These are phyloP conservation scores for Globisporangium cylindrosporum DNA, from an alignment of 352 stramenopile genomes.

Conservation along the genomic window DNA sequence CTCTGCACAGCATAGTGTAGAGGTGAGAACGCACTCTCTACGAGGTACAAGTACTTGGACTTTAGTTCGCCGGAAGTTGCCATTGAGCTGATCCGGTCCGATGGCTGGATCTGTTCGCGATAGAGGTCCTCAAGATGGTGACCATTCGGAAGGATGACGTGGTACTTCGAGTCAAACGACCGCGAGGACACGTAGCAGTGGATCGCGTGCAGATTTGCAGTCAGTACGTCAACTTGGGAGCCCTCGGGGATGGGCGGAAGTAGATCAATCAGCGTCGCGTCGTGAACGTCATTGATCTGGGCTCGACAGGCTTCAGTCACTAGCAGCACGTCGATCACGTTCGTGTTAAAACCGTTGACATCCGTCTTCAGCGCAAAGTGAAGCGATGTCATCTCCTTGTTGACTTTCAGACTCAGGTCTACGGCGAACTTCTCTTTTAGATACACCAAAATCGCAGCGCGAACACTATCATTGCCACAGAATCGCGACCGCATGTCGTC, in stretches of 20 bases:
- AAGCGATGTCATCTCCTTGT: conserved; percentile 37
- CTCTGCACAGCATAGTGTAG: conserved; percentile 61
- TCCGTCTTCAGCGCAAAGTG: conserved; percentile 58
- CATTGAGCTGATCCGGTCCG: not conserved
- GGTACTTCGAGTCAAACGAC: conserved; percentile 46
- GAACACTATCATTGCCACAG: conserved; percentile 33
- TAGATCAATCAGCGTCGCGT: conserved; percentile 44
- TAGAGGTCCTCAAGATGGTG: conserved; percentile 34
- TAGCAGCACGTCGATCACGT: conserved; percentile 51
- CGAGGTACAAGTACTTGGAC: conserved; percentile 43
- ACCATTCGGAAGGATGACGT: conserved; percentile 51
- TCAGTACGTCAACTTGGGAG: conserved; percentile 23
- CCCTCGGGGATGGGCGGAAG: conserved; percentile 35
- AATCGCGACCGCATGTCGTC: conserved; percentile 45
- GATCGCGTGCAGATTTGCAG: conserved; percentile 19
- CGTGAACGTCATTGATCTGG: conserved; percentile 54
- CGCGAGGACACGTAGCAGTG: conserved; percentile 45
- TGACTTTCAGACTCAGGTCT: conserved; percentile 28
- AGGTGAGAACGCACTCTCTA: conserved; percentile 52
- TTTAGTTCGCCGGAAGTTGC: not conserved
- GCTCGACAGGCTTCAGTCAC: conserved; percentile 4
- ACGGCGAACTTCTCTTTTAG: conserved; percentile 32
- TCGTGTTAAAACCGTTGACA: conserved; percentile 36
- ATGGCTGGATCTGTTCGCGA: conserved; percentile 33
- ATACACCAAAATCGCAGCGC: conserved; percentile 36